A percentile compares a stretch with the other conserved stretches of the same genome.
Evolutionary conservation across 495 filamentous ascomycete species (phyloP).

Genomic region (Xylaria longipes): DNA sequence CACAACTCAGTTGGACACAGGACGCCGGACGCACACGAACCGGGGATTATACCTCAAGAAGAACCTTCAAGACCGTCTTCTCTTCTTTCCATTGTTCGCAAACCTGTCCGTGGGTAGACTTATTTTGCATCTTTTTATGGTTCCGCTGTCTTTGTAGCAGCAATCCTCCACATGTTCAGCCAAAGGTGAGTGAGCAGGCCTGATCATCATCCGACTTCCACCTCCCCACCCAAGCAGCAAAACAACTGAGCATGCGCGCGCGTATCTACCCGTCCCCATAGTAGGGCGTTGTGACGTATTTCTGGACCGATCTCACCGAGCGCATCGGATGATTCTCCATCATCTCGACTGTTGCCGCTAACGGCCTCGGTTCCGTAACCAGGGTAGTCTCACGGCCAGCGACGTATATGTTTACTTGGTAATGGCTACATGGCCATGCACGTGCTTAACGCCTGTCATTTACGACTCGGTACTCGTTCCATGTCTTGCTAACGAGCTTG

Average conservation of each 20-base stretch:
- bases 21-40: neutral
- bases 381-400: neutral
- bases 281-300: neutral
- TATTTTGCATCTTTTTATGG: neutral
- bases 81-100: constrained; percentile 1
- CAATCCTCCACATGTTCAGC: constrained; percentile 16
- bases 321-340: neutral
- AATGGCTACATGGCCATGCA: constrained; percentile 1
- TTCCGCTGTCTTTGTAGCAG: constrained; percentile 11
- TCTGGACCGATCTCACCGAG: neutral
- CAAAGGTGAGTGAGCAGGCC: constrained; percentile 19
- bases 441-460: constrained; percentile 9
- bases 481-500: constrained; percentile 36
- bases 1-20: neutral
- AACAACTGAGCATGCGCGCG: neutral
- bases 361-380: neutral
- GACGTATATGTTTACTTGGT: neutral
- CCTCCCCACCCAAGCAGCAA: neutral
- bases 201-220: neutral
- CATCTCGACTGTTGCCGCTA: neutral
- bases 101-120: neutral
- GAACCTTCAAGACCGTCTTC: neutral
- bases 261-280: neutral
- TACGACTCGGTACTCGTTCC: constrained; percentile 8
- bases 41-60: neutral